These are phyloP conservation scores for Yamadazyma sp. DNA, from an alignment of 1,139 yeast species.

Conservation along the genomic window DNA sequence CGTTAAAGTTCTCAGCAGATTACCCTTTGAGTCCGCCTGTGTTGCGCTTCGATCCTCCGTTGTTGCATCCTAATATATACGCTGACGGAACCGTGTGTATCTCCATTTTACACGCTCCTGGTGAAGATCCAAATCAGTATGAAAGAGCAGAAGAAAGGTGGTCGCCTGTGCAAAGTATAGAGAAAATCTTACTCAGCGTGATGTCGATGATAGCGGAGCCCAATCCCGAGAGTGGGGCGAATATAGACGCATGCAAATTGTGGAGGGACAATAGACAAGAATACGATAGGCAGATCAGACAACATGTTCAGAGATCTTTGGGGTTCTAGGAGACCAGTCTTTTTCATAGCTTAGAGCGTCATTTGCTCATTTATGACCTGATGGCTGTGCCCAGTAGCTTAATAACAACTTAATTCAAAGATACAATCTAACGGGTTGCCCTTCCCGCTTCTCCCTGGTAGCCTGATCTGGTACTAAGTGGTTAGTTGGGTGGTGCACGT, in stretches of 20 bases:
- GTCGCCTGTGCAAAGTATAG: constrained; percentile 97
- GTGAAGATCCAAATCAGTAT: constrained; percentile 95
- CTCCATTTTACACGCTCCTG: constrained; percentile 92
- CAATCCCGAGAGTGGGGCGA: constrained; percentile 94
- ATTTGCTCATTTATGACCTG: not conserved
- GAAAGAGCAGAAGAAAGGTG: constrained; percentile 95
- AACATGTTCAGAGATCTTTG: constrained; percentile 64
- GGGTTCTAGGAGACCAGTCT: constrained; percentile 53
- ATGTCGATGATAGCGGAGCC: constrained; percentile 98
- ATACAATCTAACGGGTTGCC: no score
- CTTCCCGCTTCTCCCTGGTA: no score
- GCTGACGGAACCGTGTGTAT: constrained; percentile 95
- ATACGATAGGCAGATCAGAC: constrained; percentile 63
- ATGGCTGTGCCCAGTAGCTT: not conserved
- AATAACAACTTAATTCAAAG: not conserved
- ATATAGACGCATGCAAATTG: constrained; percentile 91
- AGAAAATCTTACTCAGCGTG: constrained; percentile 87
- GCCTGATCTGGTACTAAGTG: no score
- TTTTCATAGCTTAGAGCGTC: no score
- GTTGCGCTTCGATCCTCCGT: constrained; percentile 78
- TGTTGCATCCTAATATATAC: constrained; percentile 90
- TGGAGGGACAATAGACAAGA: constrained; percentile 83
- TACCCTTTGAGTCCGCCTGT: constrained; percentile 92
- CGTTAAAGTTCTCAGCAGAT: constrained; percentile 78
- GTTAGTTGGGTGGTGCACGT: no score